A percentile compares a stretch with the other conserved stretches of the same genome.
phyloP scores from a whole-genome alignment of 345 rosid genomes.

The Eucalyptus marginata region DNA sequence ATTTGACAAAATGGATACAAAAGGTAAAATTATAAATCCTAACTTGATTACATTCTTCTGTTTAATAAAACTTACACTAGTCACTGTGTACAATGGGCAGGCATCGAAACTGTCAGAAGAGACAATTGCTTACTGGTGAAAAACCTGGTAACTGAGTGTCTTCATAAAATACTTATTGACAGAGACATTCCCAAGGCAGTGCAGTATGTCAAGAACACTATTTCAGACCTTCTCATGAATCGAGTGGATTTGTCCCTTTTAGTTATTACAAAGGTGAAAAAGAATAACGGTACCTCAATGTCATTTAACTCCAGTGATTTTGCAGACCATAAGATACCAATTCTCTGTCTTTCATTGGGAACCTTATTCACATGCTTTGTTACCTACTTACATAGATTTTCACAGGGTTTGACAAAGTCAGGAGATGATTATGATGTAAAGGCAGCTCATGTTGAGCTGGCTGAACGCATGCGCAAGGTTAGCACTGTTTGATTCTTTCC shows the following conservation, averaged over 20 bases:
- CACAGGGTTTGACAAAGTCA: slow-evolving; percentile 87
- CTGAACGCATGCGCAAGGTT: slow-evolving; percentile 99
- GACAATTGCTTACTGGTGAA: slow-evolving; percentile 96
- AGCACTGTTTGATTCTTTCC: background rate
- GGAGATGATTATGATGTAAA: slow-evolving; percentile 97
- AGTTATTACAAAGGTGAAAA: slow-evolving; percentile 84
- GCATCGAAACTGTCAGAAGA: slow-evolving; percentile 96
- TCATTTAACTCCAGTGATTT: background rate
- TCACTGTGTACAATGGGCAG: slow-evolving; percentile 23
- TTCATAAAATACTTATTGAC: slow-evolving; percentile 77
- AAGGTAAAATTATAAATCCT: slow-evolving; percentile 43
- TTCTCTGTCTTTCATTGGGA: background rate
- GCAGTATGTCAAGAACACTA: slow-evolving; percentile 80
- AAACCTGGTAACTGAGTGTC: slow-evolving; percentile 88
- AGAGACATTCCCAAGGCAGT: slow-evolving; percentile 85
- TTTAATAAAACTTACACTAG: background rate
- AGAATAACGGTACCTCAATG: background rate
- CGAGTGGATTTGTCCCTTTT: slow-evolving; percentile 96
- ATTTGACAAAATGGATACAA: slow-evolving; percentile 95
- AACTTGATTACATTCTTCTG: background rate
- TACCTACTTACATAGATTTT: background rate
- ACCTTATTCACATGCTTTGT: background rate
- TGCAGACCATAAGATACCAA: background rate
- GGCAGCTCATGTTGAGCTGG: slow-evolving; percentile 95
- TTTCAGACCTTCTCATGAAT: slow-evolving; percentile 96